Percentiles rank a stretch among this genome's conserved stretches.
phyloP scores from a whole-genome alignment of 2,329 filamentous ascomycete species.

The Apiospora sp. region DNA sequence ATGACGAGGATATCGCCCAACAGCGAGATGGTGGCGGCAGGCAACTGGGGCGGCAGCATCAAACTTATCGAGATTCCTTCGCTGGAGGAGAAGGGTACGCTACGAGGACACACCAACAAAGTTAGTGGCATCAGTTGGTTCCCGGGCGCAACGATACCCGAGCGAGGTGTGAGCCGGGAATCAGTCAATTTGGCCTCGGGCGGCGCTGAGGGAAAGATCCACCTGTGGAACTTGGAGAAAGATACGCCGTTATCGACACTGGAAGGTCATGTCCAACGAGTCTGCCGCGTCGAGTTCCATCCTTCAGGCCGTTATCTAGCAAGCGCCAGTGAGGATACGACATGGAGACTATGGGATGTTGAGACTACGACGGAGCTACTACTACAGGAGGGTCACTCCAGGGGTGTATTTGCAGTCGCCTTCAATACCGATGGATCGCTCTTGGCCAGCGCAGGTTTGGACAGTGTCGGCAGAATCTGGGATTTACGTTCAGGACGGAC shows the following conservation, averaged over 20 bases:
- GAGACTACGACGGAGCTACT: conserved; percentile 84
- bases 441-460: conserved; percentile 88
- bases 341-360: conserved; percentile 96
- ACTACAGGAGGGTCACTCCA: conserved; percentile 92
- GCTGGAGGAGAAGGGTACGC: conserved; percentile 76
- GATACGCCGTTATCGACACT: conserved; percentile 86
- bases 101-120: conserved; percentile 87
- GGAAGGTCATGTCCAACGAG: conserved; percentile 83
- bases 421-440: conserved; percentile 94
- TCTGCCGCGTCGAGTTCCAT: conserved; percentile 93
- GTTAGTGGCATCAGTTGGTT: conserved; percentile 92
- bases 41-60: conserved; percentile 92
- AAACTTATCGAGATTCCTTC: conserved; percentile 86
- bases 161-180: conserved; percentile 73
- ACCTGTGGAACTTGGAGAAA: conserved; percentile 88
- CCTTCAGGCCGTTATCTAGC: conserved; percentile 90
- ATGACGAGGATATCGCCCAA: conserved; percentile 91
- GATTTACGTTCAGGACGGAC: conserved; percentile 91
- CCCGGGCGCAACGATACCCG: conserved; percentile 79
- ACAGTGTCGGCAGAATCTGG: conserved; percentile 96
- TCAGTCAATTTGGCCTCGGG: conserved; percentile 88
- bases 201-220: conserved; percentile 85
- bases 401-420: conserved; percentile 88
- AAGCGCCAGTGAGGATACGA: conserved; percentile 94
- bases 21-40: conserved; percentile 83